Evolutionary conservation across 164 flowering plant species (phyloP).

Genomic region (Warburgia ugandensis): DNA sequence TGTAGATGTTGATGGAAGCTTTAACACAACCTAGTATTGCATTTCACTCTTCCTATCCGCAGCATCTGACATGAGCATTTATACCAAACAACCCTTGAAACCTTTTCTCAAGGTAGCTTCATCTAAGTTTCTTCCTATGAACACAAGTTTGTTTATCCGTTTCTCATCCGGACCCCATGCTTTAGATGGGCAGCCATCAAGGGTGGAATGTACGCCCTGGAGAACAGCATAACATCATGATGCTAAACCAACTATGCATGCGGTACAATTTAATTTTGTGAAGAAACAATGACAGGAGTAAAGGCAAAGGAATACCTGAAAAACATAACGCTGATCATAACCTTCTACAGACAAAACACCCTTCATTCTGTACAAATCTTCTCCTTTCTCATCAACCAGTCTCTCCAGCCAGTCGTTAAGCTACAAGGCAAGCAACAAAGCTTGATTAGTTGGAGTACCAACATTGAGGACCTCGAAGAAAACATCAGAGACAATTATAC

Average conservation of each 20-base stretch:
- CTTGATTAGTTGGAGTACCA: neutral
- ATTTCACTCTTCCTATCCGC: too few species aligned
- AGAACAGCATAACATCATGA: neutral
- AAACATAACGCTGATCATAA: slow-evolving; percentile 67
- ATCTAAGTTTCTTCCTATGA: slow-evolving; percentile 87
- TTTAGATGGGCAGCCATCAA: slow-evolving; percentile 72
- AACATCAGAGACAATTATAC: neutral
- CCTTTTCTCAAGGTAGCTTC: slow-evolving; percentile 79
- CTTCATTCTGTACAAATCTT: slow-evolving; percentile 91
- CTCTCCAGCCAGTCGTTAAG: slow-evolving; percentile 97
- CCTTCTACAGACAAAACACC: slow-evolving; percentile 64
- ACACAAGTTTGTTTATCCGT: slow-evolving; percentile 79
- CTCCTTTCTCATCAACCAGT: slow-evolving; percentile 90
- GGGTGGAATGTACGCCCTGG: slow-evolving; percentile 84
- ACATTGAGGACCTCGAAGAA: neutral
- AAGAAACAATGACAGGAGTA: neutral
- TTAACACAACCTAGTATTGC: too few species aligned
- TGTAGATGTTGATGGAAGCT: too few species aligned
- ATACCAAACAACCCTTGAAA: slow-evolving; percentile 80
- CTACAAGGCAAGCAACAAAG: slow-evolving; percentile 22
- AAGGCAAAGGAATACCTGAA: slow-evolving; percentile 51
- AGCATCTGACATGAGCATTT: too few species aligned
- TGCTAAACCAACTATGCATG: neutral
- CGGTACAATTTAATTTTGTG: neutral
- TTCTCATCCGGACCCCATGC: slow-evolving; percentile 77